Percentiles rank a stretch among this genome's conserved stretches.
phyloP scores from a whole-genome alignment of 768 basidiomycete genomes.

The Chlorophyllum brunneum region DNA sequence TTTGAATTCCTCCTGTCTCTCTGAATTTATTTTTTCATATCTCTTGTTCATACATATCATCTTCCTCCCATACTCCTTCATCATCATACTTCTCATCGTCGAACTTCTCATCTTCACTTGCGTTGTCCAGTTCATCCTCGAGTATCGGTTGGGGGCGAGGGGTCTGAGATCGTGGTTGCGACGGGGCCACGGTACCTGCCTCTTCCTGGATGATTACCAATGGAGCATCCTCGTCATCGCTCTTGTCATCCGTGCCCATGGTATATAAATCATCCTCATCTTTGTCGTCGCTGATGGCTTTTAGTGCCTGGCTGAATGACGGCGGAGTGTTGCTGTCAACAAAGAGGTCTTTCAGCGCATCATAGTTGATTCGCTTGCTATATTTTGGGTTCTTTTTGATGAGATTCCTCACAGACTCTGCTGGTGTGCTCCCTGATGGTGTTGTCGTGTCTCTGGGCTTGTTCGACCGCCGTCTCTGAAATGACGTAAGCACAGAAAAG shows the following conservation, averaged over 20 bases:
- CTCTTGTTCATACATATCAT: constrained; percentile 71
- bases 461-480: constrained; percentile 65
- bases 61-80: constrained; percentile 35
- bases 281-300: constrained; percentile 33
- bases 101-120: constrained; percentile 45
- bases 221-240: constrained; percentile 30
- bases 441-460: constrained; percentile 74
- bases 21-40: too few species aligned
- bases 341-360: constrained; percentile 80
- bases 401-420: constrained; percentile 73
- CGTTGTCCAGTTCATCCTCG: constrained; percentile 40
- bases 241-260: constrained; percentile 36
- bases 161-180: constrained; percentile 20
- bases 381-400: constrained; percentile 85
- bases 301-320: constrained; percentile 10
- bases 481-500: constrained; percentile 22
- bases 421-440: constrained; percentile 64
- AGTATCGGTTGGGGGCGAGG: constrained; percentile 26
- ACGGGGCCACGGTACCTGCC: constrained; percentile 29
- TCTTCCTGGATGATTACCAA: constrained; percentile 47
- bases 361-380: constrained; percentile 92
- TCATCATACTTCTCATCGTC: constrained; percentile 49
- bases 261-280: constrained; percentile 39
- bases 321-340: constrained; percentile 35
- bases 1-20: neutral